Evolutionary conservation across 176 grass and related monocot genomes (phyloP), one percentile per base, ranked within the genome.

Genomic region (Saccharum spontaneum): DNA sequence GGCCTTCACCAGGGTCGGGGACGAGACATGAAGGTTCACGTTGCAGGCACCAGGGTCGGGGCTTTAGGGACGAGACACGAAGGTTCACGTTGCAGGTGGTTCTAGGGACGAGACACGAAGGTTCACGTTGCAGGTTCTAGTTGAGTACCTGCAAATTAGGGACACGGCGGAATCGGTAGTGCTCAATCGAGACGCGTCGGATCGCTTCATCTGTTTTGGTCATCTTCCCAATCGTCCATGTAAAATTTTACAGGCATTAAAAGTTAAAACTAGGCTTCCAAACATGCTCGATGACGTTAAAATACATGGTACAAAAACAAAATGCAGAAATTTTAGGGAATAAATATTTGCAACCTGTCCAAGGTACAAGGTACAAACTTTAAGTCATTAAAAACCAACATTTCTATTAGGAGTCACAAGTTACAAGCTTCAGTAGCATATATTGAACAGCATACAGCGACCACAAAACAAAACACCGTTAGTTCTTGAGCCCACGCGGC

Each of bases 391-490:
- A 70, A 39, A 16, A 60, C 55, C 79, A 63, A 49, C 49, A 33
- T 84, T 66, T 85, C 81, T 87, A 73, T 72, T 69, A 77, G 7
- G 33, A 63, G 62, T 83, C 82, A 55, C 80, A 83, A 73, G 69
- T 73, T 81, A 67, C 85, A 84, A 46, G 69, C 69, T 66, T 80
- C 20, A 46, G 34, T 72, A 72, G 41, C 67, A 86, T 68, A 86
- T 67, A 77, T 34, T 71, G 24, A 80, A 79, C 59, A 83, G 40
- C 81, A 84, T 76, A 67, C 69, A 87, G 54, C 50, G 23, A 81
- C 85, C 85, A 87, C 89, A 84, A 80, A 84, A 75, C 52, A 36
- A 55, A 87, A 76, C 75, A 77, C 73, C 8, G 88, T 83, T 90
- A 90, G 79, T 83, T 86, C 83, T 67, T 55, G 37, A 73, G 44